A percentile compares a stretch with the other conserved stretches of the same genome.
These are phyloP conservation scores for Mytilinidion resinicola DNA, from an alignment of 495 filamentous ascomycete genomes.

Conservation along the genomic window DNA sequence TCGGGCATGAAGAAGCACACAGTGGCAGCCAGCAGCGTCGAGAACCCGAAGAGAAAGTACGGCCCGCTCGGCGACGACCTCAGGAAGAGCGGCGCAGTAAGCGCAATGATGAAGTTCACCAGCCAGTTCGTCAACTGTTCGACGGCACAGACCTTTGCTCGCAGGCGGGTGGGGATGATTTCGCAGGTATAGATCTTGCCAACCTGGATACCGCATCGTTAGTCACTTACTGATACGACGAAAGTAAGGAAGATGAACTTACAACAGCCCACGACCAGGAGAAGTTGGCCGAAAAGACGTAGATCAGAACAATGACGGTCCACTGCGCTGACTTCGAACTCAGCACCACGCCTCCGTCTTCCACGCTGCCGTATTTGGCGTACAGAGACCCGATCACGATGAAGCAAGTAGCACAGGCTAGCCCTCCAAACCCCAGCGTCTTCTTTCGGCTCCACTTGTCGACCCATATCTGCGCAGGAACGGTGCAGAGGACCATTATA, in stretches of 20 bases:
- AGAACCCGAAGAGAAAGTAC: neutral
- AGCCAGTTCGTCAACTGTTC: conserved; percentile 26
- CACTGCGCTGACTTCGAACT: neutral
- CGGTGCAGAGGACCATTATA: neutral
- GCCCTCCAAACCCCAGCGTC: neutral
- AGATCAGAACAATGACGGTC: neutral
- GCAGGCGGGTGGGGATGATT: neutral
- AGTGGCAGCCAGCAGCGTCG: neutral
- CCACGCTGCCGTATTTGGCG: neutral
- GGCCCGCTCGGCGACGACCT: neutral
- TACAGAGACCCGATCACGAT: neutral
- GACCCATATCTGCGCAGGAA: neutral
- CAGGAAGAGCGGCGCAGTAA: neutral
- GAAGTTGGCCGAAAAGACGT: neutral
- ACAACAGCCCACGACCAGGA: neutral
- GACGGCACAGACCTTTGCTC: neutral
- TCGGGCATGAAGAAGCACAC: neutral
- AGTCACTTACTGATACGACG: too few species aligned
- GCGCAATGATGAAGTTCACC: neutral
- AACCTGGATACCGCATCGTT: too few species aligned
- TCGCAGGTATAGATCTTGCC: neutral
- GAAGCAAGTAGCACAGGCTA: neutral
- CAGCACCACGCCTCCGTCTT: neutral
- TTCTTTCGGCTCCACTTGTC: neutral
- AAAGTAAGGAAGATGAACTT: conserved; percentile 19